A percentile compares a stretch with the other conserved stretches of the same genome.
Evolutionary conservation across 805 yeast genomes (phyloP).

Genomic region (Teunomyces funiuensis): DNA sequence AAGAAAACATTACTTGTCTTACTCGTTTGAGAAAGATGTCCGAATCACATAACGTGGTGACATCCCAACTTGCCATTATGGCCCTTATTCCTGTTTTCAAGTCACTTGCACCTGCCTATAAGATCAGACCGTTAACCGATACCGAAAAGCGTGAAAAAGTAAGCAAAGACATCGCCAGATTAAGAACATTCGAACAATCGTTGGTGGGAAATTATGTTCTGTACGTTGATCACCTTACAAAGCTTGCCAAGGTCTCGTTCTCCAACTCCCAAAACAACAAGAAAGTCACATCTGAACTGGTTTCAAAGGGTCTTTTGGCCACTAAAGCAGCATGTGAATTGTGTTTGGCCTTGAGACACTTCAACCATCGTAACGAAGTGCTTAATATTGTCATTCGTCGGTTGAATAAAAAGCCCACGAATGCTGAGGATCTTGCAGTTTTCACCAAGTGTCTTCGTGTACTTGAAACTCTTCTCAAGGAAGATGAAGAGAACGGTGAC

Average conservation of each 20-base stretch:
- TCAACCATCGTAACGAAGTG: conserved; percentile 79
- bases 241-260: conserved; percentile 39
- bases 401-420: conserved; percentile 58
- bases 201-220: conserved; percentile 66
- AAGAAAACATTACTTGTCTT: conserved; percentile 68
- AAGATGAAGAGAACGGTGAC: conserved; percentile 78
- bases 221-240: conserved; percentile 58
- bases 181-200: conserved; percentile 79
- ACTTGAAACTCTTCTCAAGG: conserved; percentile 67
- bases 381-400: conserved; percentile 66
- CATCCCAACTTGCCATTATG: conserved; percentile 68
- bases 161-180: conserved; percentile 72
- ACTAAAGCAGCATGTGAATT: conserved; percentile 80
- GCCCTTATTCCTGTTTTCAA: conserved; percentile 85
- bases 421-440: conserved; percentile 43
- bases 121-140: conserved; percentile 80
- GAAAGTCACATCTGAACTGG: conserved; percentile 30
- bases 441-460: conserved; percentile 63
- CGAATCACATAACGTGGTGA: conserved; percentile 61
- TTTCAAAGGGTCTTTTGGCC: conserved; percentile 56
- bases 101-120: conserved; percentile 82
- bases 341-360: conserved; percentile 62
- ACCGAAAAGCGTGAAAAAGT: conserved; percentile 80
- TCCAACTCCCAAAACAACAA: conserved; percentile 38
- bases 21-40: conserved; percentile 71